Evolutionary conservation across 345 rosid genomes (phyloP), one percentile per base, ranked within the genome.

Genomic region (Barbarea vulgaris): DNA sequence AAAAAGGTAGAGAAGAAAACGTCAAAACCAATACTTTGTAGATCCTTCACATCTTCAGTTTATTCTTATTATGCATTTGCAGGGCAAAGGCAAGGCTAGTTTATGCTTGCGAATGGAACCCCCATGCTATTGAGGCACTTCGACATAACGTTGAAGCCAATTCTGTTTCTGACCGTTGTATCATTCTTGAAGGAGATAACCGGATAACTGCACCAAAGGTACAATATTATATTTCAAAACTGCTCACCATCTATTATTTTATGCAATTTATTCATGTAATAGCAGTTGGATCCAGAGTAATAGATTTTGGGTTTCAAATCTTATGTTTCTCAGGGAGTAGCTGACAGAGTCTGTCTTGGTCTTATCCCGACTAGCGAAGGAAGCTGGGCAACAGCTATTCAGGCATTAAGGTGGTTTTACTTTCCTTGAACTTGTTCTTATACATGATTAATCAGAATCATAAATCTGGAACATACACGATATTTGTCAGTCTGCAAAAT

Each of bases 41-140:
- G 64, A 63, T 64, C 51, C 9, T 19, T 22, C 19, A 27, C 61
- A 15, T 42, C 60, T 53, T 46, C 39, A 42, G 11, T 75, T 69
- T 17, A 28, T n/a, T 74, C 67, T 37, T 68, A 14, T 18, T 12
- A 52, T 52, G 34, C 36, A 8, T 72, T 80, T 59, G 77, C 74
- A 94, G 98, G 89, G 97, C 96, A 67, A 84, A 84, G 79, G 98
- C 96, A 71, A 88, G 81, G 78, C 52, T 85, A 58, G 97, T 89
- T 47, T 91, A 85, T 87, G 93, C 98, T 79, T 89, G 97, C 78
- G 98, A 94, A 77, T 91, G 98, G 98, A 94, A 94, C 81, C 90
- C 84, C 21, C 88, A 85, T 84, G 97, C 97, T 58, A 75, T 89
- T 71, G 91, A 87, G 83, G 98, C 98, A 1, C 93, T 94, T 47